Evolutionary conservation across 192 early-diverging fungal genomes (phyloP), one percentile per base, ranked within the genome.

Genomic region (Jimgerdemannia flammicorona): DNA sequence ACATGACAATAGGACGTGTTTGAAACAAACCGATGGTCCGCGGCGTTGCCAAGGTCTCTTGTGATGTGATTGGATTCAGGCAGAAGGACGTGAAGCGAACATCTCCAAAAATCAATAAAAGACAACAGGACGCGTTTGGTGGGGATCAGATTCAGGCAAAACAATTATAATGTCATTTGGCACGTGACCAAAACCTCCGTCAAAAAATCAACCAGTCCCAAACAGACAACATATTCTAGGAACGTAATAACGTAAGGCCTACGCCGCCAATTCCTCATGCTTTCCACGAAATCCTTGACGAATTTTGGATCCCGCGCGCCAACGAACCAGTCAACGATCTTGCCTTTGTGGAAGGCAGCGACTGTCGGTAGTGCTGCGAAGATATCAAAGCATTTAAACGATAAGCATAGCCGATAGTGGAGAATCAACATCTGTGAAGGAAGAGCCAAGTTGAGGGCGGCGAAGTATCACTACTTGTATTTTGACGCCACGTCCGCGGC

Each of bases 321-420:
- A 40, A 93, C 80, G 74, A 94, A 94, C 10, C 79, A 68, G n/a
- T 89, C 90, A 3, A 91, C 84, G 0, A 86, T 77, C 76, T 88
- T 69, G 49, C 90, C 90, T 17, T 88, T 80, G 72, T 87, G 84
- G 83, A 96, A 93, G 4, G 89, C 88, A 68, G 85, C 78, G 6
- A 95, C 95, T 3, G 92, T 94, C 17, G 94, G 94, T 70, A 95
- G 84, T 65, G 92, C 88, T 20, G n/a, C 41, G 72, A 72, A 40
- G 6, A 0, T 3, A 18, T 59, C 29, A 20, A 64, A 63, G 64
- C 40, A 72, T 14, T 44, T 40, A 67, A 10, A 59, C 49, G 14
- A 59, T 9, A 8, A 74, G 41, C 20, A 78, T 70, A 65, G 8
- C 49, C 14, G 49, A 59, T 2, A 59, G 2, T 59, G 6, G 49